Percentiles rank a stretch among this genome's conserved stretches.
Conservation (phyloP, 2,329 filamentous ascomycete genomes). For the Grosmannia huntii region DNA sequence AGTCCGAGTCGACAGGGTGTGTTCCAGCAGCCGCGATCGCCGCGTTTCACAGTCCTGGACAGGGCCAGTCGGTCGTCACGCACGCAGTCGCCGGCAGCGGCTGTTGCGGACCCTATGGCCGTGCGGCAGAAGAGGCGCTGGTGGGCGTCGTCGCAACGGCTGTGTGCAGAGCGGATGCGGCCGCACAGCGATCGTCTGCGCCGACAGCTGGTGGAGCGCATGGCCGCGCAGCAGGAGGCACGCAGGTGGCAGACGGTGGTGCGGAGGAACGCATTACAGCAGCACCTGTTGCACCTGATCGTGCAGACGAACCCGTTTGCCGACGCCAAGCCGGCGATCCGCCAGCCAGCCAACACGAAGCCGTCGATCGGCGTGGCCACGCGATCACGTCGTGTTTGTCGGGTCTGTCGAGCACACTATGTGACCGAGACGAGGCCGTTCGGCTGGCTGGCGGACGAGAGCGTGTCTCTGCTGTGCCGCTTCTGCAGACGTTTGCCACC, state of each 20-base stretch:
- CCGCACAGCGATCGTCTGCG: background rate
- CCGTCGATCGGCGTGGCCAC: too few relatives aligned
- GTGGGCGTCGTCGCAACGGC: background rate
- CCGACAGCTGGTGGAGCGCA: background rate
- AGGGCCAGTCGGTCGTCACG: background rate
- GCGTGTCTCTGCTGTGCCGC: background rate
- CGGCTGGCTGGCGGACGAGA: too few relatives aligned
- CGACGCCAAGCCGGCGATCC: background rate
- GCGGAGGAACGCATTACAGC: background rate
- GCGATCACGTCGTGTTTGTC: too few relatives aligned
- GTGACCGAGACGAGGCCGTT: too few relatives aligned
- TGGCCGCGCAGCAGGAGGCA: background rate
- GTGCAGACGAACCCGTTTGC: background rate
- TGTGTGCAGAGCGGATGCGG: background rate
- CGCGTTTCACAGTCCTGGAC: background rate
- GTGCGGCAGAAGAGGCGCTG: background rate
- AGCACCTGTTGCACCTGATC: too few relatives aligned
- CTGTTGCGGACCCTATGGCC: background rate
- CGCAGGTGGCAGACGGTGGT: too few relatives aligned
- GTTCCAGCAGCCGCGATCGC: background rate
- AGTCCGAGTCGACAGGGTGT: too few relatives aligned
- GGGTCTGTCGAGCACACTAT: too few relatives aligned
- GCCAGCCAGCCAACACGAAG: too few relatives aligned
- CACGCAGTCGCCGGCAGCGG: background rate
- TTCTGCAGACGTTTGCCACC: background rate